Percentiles rank a stretch among this genome's conserved stretches.
Evolutionary conservation across 2,329 filamentous ascomycete genomes (phyloP).

Genomic region (Aspergillus intermedius): DNA sequence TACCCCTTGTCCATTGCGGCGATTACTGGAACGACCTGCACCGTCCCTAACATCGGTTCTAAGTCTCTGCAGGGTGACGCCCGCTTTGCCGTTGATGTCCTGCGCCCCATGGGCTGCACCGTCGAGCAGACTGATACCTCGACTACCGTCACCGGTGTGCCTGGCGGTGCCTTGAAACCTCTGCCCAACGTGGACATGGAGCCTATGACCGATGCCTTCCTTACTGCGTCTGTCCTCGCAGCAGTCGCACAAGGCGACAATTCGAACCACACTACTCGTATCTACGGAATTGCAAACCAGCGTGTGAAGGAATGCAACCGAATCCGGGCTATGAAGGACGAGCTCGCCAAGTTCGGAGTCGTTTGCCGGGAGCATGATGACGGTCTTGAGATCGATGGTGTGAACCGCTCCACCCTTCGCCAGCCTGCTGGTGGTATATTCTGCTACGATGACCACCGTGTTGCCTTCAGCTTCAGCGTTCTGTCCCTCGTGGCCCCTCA

Average conservation of each 20-base stretch:
- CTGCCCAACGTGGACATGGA: constrained; percentile 92
- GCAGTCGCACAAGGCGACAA: constrained; percentile 72
- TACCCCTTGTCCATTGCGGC: constrained; percentile 92
- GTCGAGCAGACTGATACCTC: constrained; percentile 79
- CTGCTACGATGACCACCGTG: constrained; percentile 96
- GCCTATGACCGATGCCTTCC: constrained; percentile 97
- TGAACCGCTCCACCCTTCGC: constrained; percentile 45
- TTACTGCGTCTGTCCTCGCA: constrained; percentile 87
- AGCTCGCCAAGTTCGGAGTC: constrained; percentile 90
- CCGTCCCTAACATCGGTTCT: constrained; percentile 91
- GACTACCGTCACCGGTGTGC: constrained; percentile 89
- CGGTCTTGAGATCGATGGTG: constrained; percentile 67
- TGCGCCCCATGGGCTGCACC: constrained; percentile 86
- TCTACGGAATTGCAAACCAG: constrained; percentile 94
- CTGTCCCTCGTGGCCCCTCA: constrained; percentile 65
- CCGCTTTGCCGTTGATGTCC: constrained; percentile 82
- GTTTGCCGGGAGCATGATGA: constrained; percentile 82
- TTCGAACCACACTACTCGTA: constrained; percentile 61
- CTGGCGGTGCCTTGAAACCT: constrained; percentile 63
- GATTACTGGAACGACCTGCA: constrained; percentile 92
- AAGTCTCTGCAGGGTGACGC: constrained; percentile 90
- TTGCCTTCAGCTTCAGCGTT: constrained; percentile 98
- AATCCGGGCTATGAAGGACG: constrained; percentile 89
- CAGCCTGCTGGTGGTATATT: constrained; percentile 64
- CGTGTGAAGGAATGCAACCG: constrained; percentile 97